Base-by-base conservation (phyloP, 2,329 filamentous ascomycete genomes). In the Cladosporium sp. region DNA sequence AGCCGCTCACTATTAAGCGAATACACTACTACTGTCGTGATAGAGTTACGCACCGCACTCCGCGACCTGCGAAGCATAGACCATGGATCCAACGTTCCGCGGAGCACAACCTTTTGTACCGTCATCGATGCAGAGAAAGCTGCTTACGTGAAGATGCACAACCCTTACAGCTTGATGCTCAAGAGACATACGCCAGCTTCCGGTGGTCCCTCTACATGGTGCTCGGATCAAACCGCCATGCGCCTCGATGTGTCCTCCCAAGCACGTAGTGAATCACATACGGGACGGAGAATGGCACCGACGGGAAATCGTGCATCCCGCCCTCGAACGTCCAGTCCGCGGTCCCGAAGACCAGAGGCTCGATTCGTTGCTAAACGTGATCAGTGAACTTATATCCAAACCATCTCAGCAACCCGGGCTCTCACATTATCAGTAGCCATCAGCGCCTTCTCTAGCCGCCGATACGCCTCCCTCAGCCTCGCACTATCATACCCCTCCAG, bases 171-270 rank as follows among this genome's bases (percentile, higher is more conserved):
- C 22, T 7, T 3, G 22, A 28, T 28, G 22, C 4, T 28, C 22
- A 2, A 28, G 3, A 28, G 22, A 18, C 31, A 35, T 61, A 65
- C 0, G 57, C 58, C 57, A 66, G 52, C 31, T 61, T 56, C 42
- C 58, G 59, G 4, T 48, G 64, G 56, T 66, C 58, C 8, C 68
- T 63, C 62, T 62, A 68, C 10, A 62, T 57, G 33, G 63, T 65
- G 48, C 64, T 68, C 22, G 68, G 68, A 60, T 67, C 67, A 53
- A 68, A 70, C 34, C 63, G 53, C 68, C 68, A 70, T 43, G 63
- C 65, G 6, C 66, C 65, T 40, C 58, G 59, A 61, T 70, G 43
- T 43, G 53, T 52, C 49, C 61, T 57, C 11, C 43, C 63, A 59
- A 66, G 70, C 35, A 59, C 55, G 50, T 66, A 66, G 32, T 69